phyloP scores from a whole-genome alignment of 2,329 filamentous ascomycete genomes.

The Aspergillus fructus region DNA sequence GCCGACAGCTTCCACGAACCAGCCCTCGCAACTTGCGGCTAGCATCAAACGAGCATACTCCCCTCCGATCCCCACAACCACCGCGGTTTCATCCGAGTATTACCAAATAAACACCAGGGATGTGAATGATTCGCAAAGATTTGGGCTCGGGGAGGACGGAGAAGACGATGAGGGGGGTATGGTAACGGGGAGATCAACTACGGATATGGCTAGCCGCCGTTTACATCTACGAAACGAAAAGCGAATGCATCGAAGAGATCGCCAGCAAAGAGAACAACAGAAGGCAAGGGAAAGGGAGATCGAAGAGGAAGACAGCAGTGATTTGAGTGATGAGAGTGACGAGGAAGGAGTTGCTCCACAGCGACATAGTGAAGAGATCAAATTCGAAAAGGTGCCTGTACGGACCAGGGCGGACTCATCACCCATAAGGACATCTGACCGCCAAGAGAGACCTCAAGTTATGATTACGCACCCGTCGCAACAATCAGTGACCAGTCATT shows the following conservation, averaged over 20 bases:
- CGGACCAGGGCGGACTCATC: slow-evolving; percentile 84
- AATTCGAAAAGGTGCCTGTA: slow-evolving; percentile 94
- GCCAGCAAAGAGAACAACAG: slow-evolving; percentile 48
- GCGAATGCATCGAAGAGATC: slow-evolving; percentile 37
- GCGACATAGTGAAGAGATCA: slow-evolving; percentile 81
- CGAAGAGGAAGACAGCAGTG: slow-evolving; percentile 66
- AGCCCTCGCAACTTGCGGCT: slow-evolving; percentile 44
- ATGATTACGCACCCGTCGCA: slow-evolving; percentile 57
- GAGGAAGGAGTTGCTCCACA: slow-evolving; percentile 54
- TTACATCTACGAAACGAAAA: slow-evolving; percentile 29
- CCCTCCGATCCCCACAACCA: slow-evolving; percentile 62
- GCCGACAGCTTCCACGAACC: slow-evolving; percentile 41
- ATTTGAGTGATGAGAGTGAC: slow-evolving; percentile 66
- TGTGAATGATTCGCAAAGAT: slow-evolving; percentile 26
- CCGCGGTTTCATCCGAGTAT: slow-evolving; percentile 60
- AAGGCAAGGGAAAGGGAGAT: slow-evolving; percentile 54
- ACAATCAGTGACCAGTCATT: slow-evolving; percentile 46
- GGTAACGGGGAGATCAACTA: slow-evolving; percentile 58
- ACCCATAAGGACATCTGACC: slow-evolving; percentile 63
- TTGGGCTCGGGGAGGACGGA: slow-evolving; percentile 44
- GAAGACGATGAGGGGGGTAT: slow-evolving; percentile 64
- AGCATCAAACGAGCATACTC: slow-evolving; percentile 65
- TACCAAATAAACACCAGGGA: slow-evolving; percentile 51
- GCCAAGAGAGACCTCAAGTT: slow-evolving; percentile 48
- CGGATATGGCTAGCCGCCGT: slow-evolving; percentile 57